Evolutionary conservation across 2,329 filamentous ascomycete species (phyloP).

Genomic region (Aspergillus flavus): DNA sequence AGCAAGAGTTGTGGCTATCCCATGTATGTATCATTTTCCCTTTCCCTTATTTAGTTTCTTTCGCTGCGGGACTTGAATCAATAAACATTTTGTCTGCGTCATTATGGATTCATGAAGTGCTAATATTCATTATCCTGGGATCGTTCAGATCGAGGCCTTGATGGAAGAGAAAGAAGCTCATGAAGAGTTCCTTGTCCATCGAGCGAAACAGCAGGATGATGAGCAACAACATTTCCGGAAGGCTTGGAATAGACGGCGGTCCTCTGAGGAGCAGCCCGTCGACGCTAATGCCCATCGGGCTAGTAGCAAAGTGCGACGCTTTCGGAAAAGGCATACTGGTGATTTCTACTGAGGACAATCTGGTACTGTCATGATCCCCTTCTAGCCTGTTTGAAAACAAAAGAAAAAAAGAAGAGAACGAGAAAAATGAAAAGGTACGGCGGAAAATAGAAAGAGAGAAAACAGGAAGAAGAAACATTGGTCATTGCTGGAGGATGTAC

Average conservation of each 20-base stretch:
- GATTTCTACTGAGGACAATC: neutral
- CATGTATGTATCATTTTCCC: constrained; percentile 30
- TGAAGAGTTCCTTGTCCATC: constrained; percentile 32
- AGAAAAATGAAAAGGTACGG: neutral
- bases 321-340: constrained; percentile 3
- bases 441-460: neutral
- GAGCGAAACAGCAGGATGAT: constrained; percentile 35
- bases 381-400: neutral
- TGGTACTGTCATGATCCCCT: neutral
- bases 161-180: constrained; percentile 39
- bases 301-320: constrained; percentile 15
- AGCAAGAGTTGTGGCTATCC: constrained; percentile 39
- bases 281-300: constrained; percentile 2
- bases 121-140: neutral
- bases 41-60: neutral
- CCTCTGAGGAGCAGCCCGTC: constrained; percentile 16
- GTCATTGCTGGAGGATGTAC: neutral
- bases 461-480: neutral
- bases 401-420: neutral
- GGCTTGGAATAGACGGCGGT: constrained; percentile 32
- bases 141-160: constrained; percentile 31
- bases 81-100: neutral
- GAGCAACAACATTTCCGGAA: constrained; percentile 39
- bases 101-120: neutral
- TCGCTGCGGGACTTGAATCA: neutral